Percentiles rank a stretch among this genome's conserved stretches.
Conservation (phyloP, 495 filamentous ascomycete species). For the Lasiosphaeriaceae sp. region DNA sequence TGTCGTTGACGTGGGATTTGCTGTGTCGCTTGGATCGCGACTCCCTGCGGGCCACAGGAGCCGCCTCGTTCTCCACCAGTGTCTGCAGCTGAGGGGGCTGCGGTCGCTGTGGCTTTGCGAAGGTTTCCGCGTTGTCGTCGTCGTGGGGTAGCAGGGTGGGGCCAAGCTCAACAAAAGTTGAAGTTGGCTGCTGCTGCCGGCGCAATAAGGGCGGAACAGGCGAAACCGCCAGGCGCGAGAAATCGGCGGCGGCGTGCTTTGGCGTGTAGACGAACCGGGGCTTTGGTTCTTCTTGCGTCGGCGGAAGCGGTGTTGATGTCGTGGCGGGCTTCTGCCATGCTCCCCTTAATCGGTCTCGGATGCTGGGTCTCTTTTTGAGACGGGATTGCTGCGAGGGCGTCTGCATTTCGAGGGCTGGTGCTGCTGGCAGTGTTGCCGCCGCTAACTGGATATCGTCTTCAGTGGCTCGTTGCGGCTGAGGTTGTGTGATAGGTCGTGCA, state of each 20-base stretch:
- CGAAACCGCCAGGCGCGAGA: conserved; percentile 17
- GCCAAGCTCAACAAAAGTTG: not conserved
- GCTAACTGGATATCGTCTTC: not conserved
- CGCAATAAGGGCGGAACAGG: conserved; percentile 3
- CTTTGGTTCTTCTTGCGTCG: conserved; percentile 10
- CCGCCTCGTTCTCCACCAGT: conserved; percentile 3
- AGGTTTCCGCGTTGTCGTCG: not conserved
- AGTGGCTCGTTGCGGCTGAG: conserved; percentile 5
- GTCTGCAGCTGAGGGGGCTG: conserved; percentile 5
- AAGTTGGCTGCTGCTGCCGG: not conserved
- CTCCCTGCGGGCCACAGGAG: not conserved
- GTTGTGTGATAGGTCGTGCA: not conserved
- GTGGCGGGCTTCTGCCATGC: conserved; percentile 15
- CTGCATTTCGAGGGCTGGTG: conserved; percentile 7
- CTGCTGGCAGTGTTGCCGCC: not conserved
- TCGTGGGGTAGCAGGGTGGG: not conserved
- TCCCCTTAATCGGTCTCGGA: conserved; percentile 21
- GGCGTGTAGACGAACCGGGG: conserved; percentile 23
- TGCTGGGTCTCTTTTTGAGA: conserved; percentile 22
- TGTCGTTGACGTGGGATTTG: not conserved
- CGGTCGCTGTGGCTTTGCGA: not conserved
- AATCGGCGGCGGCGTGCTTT: conserved; percentile 29
- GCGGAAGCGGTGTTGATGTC: not conserved
- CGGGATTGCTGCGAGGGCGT: conserved; percentile 13
- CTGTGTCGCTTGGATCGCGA: not conserved